Percentiles rank a stretch among this genome's conserved stretches.
These are phyloP conservation scores for Colletotrichum viniferum DNA, from an alignment of 2,329 filamentous ascomycete species.

Conservation along the genomic window DNA sequence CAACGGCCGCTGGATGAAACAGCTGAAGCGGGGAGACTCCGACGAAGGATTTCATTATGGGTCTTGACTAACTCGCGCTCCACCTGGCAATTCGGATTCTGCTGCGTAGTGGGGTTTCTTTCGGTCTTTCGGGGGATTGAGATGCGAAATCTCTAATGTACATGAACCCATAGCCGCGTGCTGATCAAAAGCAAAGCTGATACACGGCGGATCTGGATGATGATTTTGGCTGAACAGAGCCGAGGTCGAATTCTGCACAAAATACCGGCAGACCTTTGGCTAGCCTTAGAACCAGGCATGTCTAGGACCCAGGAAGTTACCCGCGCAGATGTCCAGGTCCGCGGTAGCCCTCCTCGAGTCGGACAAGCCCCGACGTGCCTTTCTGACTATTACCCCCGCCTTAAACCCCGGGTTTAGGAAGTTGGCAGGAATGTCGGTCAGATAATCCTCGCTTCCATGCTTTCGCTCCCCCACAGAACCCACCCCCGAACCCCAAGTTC, in stretches of 20 bases:
- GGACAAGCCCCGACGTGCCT: not conserved
- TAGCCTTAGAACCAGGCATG: too few species aligned
- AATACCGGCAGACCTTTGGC: too few species aligned
- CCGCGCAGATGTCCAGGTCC: fast-evolving
- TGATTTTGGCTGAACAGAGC: fast-evolving
- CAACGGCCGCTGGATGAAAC: too few species aligned
- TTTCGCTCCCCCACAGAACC: not conserved
- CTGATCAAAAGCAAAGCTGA: too few species aligned
- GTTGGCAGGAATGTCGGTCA: not conserved
- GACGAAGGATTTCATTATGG: not conserved
- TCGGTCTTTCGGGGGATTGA: too few species aligned
- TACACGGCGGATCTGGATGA: not conserved
- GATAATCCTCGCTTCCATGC: not conserved
- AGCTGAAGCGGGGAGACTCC: not conserved
- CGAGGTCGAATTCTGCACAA: not conserved
- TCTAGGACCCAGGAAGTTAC: too few species aligned
- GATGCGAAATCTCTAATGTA: too few species aligned
- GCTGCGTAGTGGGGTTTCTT: too few species aligned
- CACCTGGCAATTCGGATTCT: too few species aligned
- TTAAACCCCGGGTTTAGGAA: not conserved
- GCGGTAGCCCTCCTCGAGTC: fast-evolving
- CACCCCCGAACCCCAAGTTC: not conserved
- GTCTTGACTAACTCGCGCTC: fast-evolving
- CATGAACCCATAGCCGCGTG: too few species aligned
- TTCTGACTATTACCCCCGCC: not conserved